Evolutionary conservation across 805 yeast genomes (phyloP).

Genomic region (Candida vartiovaarae): DNA sequence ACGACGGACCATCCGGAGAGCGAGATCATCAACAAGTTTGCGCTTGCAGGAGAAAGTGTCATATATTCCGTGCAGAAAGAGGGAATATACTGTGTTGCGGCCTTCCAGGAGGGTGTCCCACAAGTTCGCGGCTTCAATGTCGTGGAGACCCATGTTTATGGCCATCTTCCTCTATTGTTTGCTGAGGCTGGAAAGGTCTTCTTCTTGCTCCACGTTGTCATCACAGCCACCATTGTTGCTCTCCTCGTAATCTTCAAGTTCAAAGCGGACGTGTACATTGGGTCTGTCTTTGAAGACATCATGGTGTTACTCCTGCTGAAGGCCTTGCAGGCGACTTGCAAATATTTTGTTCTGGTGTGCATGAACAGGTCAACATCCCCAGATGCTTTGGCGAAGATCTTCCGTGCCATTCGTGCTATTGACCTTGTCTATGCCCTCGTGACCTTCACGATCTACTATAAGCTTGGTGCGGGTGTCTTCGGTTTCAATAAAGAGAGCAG

Average conservation of each 20-base stretch:
- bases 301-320: background rate
- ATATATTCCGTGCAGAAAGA: background rate
- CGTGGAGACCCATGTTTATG: constrained; percentile 7
- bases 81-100: constrained; percentile 9
- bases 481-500: constrained; percentile 7
- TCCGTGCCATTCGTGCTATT: background rate
- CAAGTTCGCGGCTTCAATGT: constrained; percentile 1
- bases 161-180: constrained; percentile 3
- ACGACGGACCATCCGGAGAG: background rate
- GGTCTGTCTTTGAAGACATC: constrained; percentile 9
- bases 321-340: background rate
- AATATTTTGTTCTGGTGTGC: background rate
- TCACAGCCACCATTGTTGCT: background rate
- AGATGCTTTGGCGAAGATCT: background rate
- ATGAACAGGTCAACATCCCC: background rate
- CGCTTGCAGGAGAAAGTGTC: background rate
- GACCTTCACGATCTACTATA: constrained; percentile 4
- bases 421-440: constrained; percentile 1
- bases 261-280: constrained; percentile 2
- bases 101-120: constrained; percentile 10
- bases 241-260: background rate
- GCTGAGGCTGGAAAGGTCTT: constrained; percentile 2
- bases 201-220: background rate
- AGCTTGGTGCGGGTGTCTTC: constrained; percentile 11
- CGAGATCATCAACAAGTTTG: constrained; percentile 2